Conservation (phyloP, 2,329 filamentous ascomycete species). For the Aureobasidium zeae region DNA sequence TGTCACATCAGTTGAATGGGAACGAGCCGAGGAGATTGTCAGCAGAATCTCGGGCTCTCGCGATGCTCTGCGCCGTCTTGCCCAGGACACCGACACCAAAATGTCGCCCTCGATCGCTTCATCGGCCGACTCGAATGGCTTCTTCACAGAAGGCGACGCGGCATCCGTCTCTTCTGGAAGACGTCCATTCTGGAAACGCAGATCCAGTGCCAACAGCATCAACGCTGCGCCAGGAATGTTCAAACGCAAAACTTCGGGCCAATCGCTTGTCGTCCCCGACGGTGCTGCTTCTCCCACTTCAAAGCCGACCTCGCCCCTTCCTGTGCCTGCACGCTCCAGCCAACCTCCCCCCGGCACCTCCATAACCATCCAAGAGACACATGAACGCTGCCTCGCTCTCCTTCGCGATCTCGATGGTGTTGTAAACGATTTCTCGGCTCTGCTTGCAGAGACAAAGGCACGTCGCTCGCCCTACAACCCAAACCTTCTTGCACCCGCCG, state of each 20-base stretch:
- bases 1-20: slow-evolving; percentile 54
- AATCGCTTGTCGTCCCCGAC: slow-evolving; percentile 40
- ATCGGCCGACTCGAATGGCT: slow-evolving; percentile 23
- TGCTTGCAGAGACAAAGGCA: slow-evolving; percentile 72
- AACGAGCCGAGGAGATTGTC: slow-evolving; percentile 73
- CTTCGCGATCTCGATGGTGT: slow-evolving; percentile 76
- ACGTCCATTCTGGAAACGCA: slow-evolving; percentile 86
- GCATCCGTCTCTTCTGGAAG: slow-evolving; percentile 41
- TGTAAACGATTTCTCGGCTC: slow-evolving; percentile 67
- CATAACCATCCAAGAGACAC: slow-evolving; percentile 45
- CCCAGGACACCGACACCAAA: slow-evolving; percentile 70
- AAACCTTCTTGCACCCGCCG: slow-evolving; percentile 22
- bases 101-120: slow-evolving; percentile 33
- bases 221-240: slow-evolving; percentile 34
- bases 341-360: slow-evolving; percentile 17
- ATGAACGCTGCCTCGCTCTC: slow-evolving; percentile 77
- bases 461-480: slow-evolving; percentile 46
- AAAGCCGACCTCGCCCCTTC: slow-evolving; percentile 27
- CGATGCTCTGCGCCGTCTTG: slow-evolving; percentile 77
- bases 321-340: slow-evolving; percentile 31
- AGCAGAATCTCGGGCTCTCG: slow-evolving; percentile 78
- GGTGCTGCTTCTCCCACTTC: slow-evolving; percentile 24
- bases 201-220: slow-evolving; percentile 50
- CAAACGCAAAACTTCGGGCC: slow-evolving; percentile 44
- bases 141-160: slow-evolving; percentile 27